phyloP scores from a whole-genome alignment of 1,139 yeast genomes.

The Starmera stellimalicola region DNA sequence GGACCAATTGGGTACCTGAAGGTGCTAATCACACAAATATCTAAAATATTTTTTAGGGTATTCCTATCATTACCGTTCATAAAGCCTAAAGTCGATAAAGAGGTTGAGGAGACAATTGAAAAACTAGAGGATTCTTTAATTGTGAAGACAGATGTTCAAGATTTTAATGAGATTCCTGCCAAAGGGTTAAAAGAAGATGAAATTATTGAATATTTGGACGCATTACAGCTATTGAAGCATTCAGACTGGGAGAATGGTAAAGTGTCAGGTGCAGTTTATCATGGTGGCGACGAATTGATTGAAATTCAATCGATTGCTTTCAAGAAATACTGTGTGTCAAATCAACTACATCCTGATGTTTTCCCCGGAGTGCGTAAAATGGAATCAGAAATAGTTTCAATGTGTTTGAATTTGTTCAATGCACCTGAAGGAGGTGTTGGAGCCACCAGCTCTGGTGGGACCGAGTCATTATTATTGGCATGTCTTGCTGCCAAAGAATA shows the following conservation, averaged over 20 bases:
- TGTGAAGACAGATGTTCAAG: conserved; percentile 37
- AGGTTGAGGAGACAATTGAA: conserved; percentile 38
- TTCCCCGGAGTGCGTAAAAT: conserved; percentile 94
- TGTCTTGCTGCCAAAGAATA: conserved; percentile 73
- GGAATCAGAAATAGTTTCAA: conserved; percentile 92
- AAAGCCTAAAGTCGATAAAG: conserved; percentile 46
- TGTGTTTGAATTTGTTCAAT: conserved; percentile 75
- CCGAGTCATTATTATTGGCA: conserved; percentile 80
- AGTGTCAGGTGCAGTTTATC: conserved; percentile 94
- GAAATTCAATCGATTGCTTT: conserved; percentile 70
- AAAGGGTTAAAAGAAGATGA: conserved; percentile 40
- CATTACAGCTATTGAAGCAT: conserved; percentile 43
- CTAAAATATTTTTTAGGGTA: conserved; percentile 22
- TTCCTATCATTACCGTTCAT: conserved; percentile 46
- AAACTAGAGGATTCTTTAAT: conserved; percentile 49
- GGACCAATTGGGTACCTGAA: conserved; percentile 17
- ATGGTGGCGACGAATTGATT: conserved; percentile 75
- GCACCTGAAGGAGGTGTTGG: conserved; percentile 73
- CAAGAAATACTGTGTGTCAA: conserved; percentile 71
- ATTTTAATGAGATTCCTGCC: conserved; percentile 44
- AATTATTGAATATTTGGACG: conserved; percentile 40
- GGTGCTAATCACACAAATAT: conserved; percentile 10
- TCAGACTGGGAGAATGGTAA: conserved; percentile 78
- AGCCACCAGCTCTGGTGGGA: conserved; percentile 94
- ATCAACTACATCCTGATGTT: conserved; percentile 94